Evolutionary conservation across 139 green algal genomes (phyloP).

Genomic region (Microglena sp.): DNA sequence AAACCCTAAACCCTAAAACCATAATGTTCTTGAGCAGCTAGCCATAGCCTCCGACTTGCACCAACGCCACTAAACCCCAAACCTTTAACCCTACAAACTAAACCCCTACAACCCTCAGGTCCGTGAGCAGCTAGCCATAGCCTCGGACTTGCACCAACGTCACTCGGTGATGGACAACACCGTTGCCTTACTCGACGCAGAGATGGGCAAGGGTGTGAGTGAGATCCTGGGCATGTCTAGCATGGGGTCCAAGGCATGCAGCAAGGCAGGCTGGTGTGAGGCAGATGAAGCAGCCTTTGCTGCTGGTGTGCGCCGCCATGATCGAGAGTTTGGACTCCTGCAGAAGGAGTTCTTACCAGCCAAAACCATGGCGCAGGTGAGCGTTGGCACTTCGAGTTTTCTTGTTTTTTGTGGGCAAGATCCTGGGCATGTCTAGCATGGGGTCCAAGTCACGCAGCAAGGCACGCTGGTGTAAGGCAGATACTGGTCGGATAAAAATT

Average conservation of each 20-base stretch:
- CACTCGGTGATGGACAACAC: constrained; percentile 8
- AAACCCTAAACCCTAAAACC: too few relatives aligned
- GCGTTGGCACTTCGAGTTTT: too few relatives aligned
- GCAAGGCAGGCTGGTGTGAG: neutral
- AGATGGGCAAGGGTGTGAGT: constrained; percentile 2
- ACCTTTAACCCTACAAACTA: too few relatives aligned
- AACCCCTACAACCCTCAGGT: too few relatives aligned
- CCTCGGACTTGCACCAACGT: neutral
- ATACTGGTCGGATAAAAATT: too few relatives aligned
- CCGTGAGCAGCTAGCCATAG: neutral
- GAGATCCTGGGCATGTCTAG: neutral
- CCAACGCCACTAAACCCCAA: too few relatives aligned
- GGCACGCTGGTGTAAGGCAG: neutral
- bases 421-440: neutral
- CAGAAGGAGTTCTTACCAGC: neutral
- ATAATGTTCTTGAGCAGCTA: too few relatives aligned
- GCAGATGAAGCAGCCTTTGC: constrained; percentile 6
- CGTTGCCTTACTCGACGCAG: neutral
- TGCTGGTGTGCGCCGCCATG: neutral
- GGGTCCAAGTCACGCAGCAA: constrained; percentile 8
- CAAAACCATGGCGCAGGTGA: constrained; percentile 6
- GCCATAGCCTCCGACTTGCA: too few relatives aligned
- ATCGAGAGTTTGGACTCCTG: constrained; percentile 9
- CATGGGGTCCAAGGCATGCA: constrained; percentile 7
- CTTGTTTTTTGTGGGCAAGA: neutral